Base-by-base conservation (phyloP, 768 basidiomycete genomes). In the Lentinula edodes region DNA sequence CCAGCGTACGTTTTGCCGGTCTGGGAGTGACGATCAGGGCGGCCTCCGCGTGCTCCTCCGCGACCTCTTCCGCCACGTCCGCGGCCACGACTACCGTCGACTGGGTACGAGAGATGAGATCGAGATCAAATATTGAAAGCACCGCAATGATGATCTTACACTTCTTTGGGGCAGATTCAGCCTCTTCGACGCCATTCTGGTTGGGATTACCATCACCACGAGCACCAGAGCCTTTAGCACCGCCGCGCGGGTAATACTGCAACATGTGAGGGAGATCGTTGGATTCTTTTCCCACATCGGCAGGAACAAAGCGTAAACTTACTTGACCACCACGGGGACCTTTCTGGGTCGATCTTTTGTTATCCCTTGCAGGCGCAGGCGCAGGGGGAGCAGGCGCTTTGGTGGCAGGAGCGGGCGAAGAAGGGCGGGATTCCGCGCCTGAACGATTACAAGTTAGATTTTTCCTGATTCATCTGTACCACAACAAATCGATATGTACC, bases 11-110 rank as follows among this genome's bases (percentile, higher is more conserved):
- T 87, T 76, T 89, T 90, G 73, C 90, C 93, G 43, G 93, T 93
- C 69, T 83, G 84, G 68, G 89, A 91, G 75, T 94, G 93, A 76
- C 81, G 90, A 79, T 96, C 95, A 71, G 85, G 91, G 64, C 84
- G 78, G 72, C 39, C 55, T 20, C 92, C 88, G 62, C 89, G 89
- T 61, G 84, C 85, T 42, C 85, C 85, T 41, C 72, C 72, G 67
- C 72, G 73, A 64, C 75, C 80, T 64, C 80, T 76, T 52, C 84
- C 80, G 58, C 79, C 75, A 68, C 84, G 75, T 48, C 82, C 82
- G 62, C 82, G 75, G 62, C 80, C 79, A 66, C 86, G 80, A 61
- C 74, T 75, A 62, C 74, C 71, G 32, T 84, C 83, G 73, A 71
- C 81, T 79, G 64, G 42, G 62, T 23, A 51, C 48, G 60, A 61